Evolutionary conservation across 352 stramenopile genomes (phyloP), one percentile per base, ranked within the genome.

Genomic region (Phytophthora colocasiae): DNA sequence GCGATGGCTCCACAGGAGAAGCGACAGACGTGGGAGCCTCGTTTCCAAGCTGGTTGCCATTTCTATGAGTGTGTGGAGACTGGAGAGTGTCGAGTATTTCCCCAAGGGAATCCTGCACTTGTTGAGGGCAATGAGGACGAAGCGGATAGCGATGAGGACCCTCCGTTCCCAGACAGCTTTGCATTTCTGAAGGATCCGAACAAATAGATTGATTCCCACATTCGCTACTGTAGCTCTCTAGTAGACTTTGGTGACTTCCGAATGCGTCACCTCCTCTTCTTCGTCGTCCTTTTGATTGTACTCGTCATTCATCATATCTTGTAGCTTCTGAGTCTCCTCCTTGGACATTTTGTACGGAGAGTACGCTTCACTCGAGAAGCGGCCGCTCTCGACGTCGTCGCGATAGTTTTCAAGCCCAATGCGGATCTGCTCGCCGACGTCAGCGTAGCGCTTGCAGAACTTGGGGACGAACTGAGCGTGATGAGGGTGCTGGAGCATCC

Each of bases 401-500:
- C 97, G 97, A 75, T 98, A 99, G n/a, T 87, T 78, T 49, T 98
- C 89, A 36, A 99, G 83, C 12, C 96, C 97, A 24, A 98, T 61
- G n/a, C 93, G 90, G 53, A 98, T 96, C 53, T 87, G 77, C 51
- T 99, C 85, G 14, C 97, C 97, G 11, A 99, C 92, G 61, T 98
- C 87, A 9, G 96, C 96, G 78, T 99, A 99, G 24, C 92, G 89
- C 75, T 99, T 99, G 75, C 97, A 99, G 71, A 99, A 99, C 64
- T 98, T 98, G 9, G 97, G 97, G 27, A 99, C 95, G 58, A 89
- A 82, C 63, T 96, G 85, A 22, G 95, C 94, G 68, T 99, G 97
- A 72, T 99, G 97, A 0, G 98, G 98, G 75, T 99, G 98, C 66
- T 97, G 94, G 19, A 99, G 83, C 95, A 99, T 98, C 15, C 98